Base-by-base conservation (phyloP, 768 basidiomycete species). In the Tulasnella calospora region DNA sequence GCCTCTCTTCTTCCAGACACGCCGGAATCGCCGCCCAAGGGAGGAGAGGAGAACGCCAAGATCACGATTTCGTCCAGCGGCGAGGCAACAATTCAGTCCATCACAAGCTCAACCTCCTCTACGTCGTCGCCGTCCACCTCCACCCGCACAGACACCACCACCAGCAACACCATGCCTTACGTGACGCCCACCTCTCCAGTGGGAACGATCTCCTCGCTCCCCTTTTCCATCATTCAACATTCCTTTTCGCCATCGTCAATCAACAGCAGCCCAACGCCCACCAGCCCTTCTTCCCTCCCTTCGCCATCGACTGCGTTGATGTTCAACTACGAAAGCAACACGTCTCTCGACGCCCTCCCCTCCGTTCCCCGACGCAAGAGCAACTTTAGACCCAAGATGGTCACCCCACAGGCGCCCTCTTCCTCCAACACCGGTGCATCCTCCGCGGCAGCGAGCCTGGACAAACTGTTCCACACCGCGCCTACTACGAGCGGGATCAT, bases 171-270 rank as follows among this genome's bases (percentile, higher is more conserved):
- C 72, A 74, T 74, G 73, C 73, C 73, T n/a, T 74, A 74, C 73
- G 73, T 44, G 73, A 74, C 73, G 27, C 73, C 73, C 44, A 35
- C 46, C 27, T 47, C 71, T 6, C 71, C 46, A 27, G 71, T 67
- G 30, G 61, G 61, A 19, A 35, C 33, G 12, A 27, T 67, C 61
- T 35, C 61, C 30, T 67, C 61, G 7, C 30, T 17, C 6, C 27
- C 33, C 15, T 35, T 67, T 19, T 67, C 61, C 0, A 35, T 67
- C 27, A 8, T 67, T 9, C 30, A 19, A 67, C 61, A 27, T 13
- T 35, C 30, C 33, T 67, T 51, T 51, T 23, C 51, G 23, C 51
- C 51, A n/a, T 51, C 51, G 23, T 33, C 61, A 67, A 67, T 67
- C 33, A 35, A 67, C 51, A 55, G 15, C 61, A 67, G 27, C 23